Evolutionary conservation across 495 filamentous ascomycete genomes (phyloP).

Genomic region (Patellaria atrata): DNA sequence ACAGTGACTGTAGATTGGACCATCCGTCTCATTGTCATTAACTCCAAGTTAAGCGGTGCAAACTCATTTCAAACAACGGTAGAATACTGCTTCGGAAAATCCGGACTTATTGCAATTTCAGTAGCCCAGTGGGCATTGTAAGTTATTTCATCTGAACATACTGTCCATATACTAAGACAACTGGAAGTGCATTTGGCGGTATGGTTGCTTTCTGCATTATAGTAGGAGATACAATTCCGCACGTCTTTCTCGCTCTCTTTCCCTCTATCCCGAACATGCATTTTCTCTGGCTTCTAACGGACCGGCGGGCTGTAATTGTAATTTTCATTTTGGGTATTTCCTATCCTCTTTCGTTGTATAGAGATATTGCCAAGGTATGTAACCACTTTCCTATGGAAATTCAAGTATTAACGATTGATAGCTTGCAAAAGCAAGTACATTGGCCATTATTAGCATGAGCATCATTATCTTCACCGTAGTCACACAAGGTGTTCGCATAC

Average conservation of each 20-base stretch:
- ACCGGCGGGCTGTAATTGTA: slow-evolving; percentile 70
- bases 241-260: slow-evolving; percentile 70
- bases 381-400: slow-evolving; percentile 1
- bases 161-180: slow-evolving; percentile 1
- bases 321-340: slow-evolving; percentile 72
- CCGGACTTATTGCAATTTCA: slow-evolving; percentile 78
- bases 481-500: slow-evolving; percentile 63
- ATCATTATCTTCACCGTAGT: slow-evolving; percentile 83
- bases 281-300: slow-evolving; percentile 65
- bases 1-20: slow-evolving; percentile 93
- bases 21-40: slow-evolving; percentile 87
- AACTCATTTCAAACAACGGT: slow-evolving; percentile 90
- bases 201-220: slow-evolving; percentile 98
- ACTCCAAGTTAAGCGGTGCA: slow-evolving; percentile 83
- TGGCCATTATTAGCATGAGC: slow-evolving; percentile 83
- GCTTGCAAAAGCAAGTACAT: slow-evolving; percentile 86
- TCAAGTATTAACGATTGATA: slow-evolving; percentile 30
- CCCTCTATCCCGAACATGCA: slow-evolving; percentile 57
- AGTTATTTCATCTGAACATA: slow-evolving; percentile 11
- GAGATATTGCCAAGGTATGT: slow-evolving; percentile 89
- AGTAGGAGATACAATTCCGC: slow-evolving; percentile 88
- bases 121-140: slow-evolving; percentile 88
- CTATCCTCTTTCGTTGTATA: slow-evolving; percentile 83
- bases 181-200: slow-evolving; percentile 68
- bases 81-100: slow-evolving; percentile 79